phyloP scores from a whole-genome alignment of 345 rosid species.

The Corchorus olitorius region DNA sequence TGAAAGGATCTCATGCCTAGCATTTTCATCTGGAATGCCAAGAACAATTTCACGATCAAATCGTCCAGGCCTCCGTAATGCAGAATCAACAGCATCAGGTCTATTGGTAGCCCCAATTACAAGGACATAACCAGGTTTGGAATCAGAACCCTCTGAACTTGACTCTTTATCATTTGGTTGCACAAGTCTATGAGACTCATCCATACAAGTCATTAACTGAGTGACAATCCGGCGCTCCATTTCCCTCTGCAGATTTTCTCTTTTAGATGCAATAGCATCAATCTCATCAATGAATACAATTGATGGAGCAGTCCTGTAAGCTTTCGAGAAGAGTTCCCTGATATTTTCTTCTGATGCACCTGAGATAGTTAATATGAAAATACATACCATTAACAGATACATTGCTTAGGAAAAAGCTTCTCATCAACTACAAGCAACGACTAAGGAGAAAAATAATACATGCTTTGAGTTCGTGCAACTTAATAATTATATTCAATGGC shows the following conservation, averaged over 20 bases:
- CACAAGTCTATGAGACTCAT: conserved; percentile 51
- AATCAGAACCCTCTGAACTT: conserved; percentile 33
- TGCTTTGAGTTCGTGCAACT: neutral
- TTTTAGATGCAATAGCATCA: conserved; percentile 92
- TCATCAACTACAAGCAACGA: neutral
- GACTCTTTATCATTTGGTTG: conserved; percentile 41
- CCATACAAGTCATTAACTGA: conserved; percentile 93
- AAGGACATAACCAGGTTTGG: conserved; percentile 63
- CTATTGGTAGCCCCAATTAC: conserved; percentile 97
- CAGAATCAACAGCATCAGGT: conserved; percentile 89
- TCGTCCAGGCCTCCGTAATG: conserved; percentile 91
- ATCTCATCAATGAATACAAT: conserved; percentile 94
- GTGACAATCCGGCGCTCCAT: conserved; percentile 95
- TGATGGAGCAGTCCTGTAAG: conserved; percentile 80
- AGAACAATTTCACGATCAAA: conserved; percentile 90
- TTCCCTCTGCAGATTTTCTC: conserved; percentile 86
- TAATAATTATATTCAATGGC: neutral
- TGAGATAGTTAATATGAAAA: conserved; percentile 25
- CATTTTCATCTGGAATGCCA: conserved; percentile 79
- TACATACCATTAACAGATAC: neutral
- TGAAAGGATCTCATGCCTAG: conserved; percentile 76
- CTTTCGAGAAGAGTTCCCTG: conserved; percentile 81
- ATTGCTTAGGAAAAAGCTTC: neutral
- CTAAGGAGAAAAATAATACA: neutral
- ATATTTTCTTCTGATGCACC: conserved; percentile 94